Conservation (phyloP, 306 rosid species). For the Cucurbita moschata region DNA sequence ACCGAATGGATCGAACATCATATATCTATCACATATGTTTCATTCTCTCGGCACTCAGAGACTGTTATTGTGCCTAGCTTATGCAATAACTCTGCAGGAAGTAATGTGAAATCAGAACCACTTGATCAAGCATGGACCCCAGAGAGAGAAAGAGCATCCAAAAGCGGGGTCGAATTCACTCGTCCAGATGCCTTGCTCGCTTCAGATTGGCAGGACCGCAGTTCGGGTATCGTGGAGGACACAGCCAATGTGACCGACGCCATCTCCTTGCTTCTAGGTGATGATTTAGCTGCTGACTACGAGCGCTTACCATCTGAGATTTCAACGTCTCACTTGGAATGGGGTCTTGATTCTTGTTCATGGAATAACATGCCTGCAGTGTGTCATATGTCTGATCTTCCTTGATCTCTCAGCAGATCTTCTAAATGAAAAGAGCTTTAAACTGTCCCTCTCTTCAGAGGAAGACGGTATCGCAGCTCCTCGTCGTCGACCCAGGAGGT, state of each 20-base stretch:
- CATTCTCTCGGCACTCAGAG: neutral
- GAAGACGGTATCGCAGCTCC: neutral
- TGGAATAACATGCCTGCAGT: constrained; percentile 55
- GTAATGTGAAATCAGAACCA: constrained; percentile 39
- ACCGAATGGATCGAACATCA: neutral
- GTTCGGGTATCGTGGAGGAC: constrained; percentile 24
- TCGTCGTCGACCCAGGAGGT: neutral
- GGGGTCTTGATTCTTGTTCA: constrained; percentile 26
- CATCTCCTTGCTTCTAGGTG: constrained; percentile 24
- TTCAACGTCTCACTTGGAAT: constrained; percentile 26
- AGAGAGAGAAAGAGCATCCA: constrained; percentile 27
- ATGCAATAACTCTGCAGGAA: constrained; percentile 28
- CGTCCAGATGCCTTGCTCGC: constrained; percentile 54
- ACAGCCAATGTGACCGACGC: constrained; percentile 19
- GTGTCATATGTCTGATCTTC: constrained; percentile 40
- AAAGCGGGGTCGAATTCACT: constrained; percentile 8
- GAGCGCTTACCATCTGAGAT: constrained; percentile 26
- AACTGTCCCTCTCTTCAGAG: neutral
- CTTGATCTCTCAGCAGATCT: constrained; percentile 15
- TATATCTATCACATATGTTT: neutral
- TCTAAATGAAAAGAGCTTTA: constrained; percentile 23
- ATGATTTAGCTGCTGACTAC: constrained; percentile 37
- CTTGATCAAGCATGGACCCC: constrained; percentile 32
- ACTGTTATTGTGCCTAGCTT: constrained; percentile 3
- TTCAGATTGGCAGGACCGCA: constrained; percentile 49